Evolutionary conservation across 2,329 filamentous ascomycete species (phyloP).

Genomic region (Rosellinia necatrix): DNA sequence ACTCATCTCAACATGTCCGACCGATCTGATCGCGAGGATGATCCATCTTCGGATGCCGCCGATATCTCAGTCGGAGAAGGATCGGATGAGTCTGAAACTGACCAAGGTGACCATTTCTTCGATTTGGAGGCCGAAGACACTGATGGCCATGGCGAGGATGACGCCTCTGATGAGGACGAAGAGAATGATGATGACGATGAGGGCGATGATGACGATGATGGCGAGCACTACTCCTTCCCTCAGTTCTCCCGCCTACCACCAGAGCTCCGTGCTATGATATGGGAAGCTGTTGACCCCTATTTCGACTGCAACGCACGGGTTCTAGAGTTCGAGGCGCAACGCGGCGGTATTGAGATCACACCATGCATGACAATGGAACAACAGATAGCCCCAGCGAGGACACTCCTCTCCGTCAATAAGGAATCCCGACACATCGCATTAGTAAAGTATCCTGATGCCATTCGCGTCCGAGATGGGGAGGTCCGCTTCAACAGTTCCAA

Average conservation of each 20-base stretch:
- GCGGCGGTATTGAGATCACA: too few relatives aligned
- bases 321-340: too few relatives aligned
- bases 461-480: conserved; percentile 27
- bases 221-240: conserved; percentile 34
- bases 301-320: conserved; percentile 38
- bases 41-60: conserved; percentile 16
- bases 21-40: conserved; percentile 31
- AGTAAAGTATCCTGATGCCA: conserved; percentile 39
- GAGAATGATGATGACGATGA: conserved; percentile 12
- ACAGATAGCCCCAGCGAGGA: conserved; percentile 40
- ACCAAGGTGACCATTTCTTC: conserved; percentile 32
- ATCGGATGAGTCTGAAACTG: conserved; percentile 29
- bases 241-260: conserved; percentile 42
- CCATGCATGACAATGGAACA: conserved; percentile 30
- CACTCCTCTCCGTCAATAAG: conserved; percentile 37
- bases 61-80: conserved; percentile 14
- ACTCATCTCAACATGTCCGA: conserved; percentile 31
- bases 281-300: conserved; percentile 43
- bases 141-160: conserved; percentile 28
- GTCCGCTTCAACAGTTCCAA: conserved; percentile 38
- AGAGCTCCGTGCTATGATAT: conserved; percentile 43
- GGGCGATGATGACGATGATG: conserved; percentile 3
- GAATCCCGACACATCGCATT: conserved; percentile 43
- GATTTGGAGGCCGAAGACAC: conserved; percentile 41
- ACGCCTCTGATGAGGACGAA: conserved; percentile 18